These are phyloP conservation scores for Colletotrichum sp. DNA, from an alignment of 2,329 filamentous ascomycete genomes.

Conservation along the genomic window DNA sequence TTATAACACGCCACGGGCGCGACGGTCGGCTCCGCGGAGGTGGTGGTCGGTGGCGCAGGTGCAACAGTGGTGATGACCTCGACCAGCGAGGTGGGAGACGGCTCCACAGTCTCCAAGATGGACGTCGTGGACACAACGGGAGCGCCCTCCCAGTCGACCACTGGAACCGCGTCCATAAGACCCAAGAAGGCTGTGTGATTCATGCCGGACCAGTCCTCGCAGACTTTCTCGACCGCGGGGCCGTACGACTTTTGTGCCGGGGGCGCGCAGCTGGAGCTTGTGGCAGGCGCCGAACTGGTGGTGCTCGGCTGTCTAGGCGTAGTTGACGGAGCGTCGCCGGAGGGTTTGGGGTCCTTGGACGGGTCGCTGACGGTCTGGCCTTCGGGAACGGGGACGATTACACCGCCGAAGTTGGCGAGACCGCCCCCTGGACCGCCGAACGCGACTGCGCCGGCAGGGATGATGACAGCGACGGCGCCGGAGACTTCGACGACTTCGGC, in stretches of 20 bases:
- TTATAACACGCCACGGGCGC: not conserved
- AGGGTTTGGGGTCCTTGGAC: not conserved
- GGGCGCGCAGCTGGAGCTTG: not conserved
- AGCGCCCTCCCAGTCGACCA: not conserved
- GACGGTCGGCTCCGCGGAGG: not conserved
- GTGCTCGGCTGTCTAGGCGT: not conserved
- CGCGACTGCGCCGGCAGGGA: not conserved
- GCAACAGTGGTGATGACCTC: not conserved
- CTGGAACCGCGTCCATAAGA: not conserved
- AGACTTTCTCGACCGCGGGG: not conserved
- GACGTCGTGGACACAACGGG: not conserved
- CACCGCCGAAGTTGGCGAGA: not conserved
- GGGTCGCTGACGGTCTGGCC: not conserved
- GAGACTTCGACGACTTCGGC: not conserved
- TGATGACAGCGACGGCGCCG: not conserved
- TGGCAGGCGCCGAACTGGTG: not conserved
- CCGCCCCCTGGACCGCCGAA: not conserved
- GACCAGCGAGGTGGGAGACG: not conserved
- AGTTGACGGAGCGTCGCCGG: not conserved
- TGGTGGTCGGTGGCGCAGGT: not conserved
- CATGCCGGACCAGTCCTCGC: not conserved
- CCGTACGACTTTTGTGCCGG: not conserved
- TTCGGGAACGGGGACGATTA: not conserved
- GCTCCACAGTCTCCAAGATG: not conserved
- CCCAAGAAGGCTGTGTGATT: not conserved